These are phyloP conservation scores for Nothophaeocryptopus gaeumannii DNA, from an alignment of 2,329 filamentous ascomycete genomes.

Conservation along the genomic window DNA sequence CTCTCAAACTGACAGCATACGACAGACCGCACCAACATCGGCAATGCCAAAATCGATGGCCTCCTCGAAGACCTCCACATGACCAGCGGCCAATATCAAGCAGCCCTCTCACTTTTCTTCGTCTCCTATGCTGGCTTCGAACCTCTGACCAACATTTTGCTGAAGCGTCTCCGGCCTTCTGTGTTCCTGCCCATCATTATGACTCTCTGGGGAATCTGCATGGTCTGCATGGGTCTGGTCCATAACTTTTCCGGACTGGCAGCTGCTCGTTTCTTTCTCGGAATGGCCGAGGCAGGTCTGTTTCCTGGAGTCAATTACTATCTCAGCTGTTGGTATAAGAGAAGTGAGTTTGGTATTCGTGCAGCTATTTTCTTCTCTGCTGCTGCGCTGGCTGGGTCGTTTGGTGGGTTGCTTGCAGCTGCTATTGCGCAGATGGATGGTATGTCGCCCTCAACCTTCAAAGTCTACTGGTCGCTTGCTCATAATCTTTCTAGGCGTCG, in stretches of 20 bases:
- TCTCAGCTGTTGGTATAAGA: slow-evolving; percentile 77
- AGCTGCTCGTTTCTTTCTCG: slow-evolving; percentile 55
- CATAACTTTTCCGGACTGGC: slow-evolving; percentile 19
- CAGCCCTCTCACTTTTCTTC: slow-evolving; percentile 78
- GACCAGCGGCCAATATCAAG: slow-evolving; percentile 63
- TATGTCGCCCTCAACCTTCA: neutral
- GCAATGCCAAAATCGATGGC: slow-evolving; percentile 63
- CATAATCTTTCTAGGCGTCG: slow-evolving; percentile 45
- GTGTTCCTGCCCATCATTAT: slow-evolving; percentile 75
- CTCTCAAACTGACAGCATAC: slow-evolving; percentile 13
- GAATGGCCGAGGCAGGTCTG: slow-evolving; percentile 69
- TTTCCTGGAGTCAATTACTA: slow-evolving; percentile 69
- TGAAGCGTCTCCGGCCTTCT: slow-evolving; percentile 71
- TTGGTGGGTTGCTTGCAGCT: slow-evolving; percentile 70
- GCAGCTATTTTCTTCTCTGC: slow-evolving; percentile 82
- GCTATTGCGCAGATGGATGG: slow-evolving; percentile 69
- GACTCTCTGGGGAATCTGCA: slow-evolving; percentile 68
- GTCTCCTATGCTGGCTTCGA: slow-evolving; percentile 80
- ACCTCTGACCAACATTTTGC: slow-evolving; percentile 71
- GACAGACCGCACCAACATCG: slow-evolving; percentile 66
- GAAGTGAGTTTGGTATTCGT: slow-evolving; percentile 74
- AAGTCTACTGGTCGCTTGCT: no score
- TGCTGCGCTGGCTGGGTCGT: slow-evolving; percentile 74
- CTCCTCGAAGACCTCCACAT: slow-evolving; percentile 59
- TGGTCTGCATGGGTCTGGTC: slow-evolving; percentile 42